Conservation (phyloP, 2,329 filamentous ascomycete species). For the Botrytis byssoidea region DNA sequence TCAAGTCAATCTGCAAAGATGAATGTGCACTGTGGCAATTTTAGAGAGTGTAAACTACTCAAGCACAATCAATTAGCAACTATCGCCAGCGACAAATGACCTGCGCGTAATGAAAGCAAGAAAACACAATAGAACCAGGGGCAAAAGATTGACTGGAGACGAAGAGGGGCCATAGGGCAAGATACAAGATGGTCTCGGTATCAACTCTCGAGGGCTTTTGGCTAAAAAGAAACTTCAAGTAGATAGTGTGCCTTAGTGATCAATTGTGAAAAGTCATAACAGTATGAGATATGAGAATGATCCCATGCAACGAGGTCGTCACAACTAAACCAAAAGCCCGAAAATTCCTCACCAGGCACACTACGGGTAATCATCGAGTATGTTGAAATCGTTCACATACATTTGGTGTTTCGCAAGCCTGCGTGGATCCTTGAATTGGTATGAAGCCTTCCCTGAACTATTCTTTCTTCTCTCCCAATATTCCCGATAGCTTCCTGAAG, state of each 20-base stretch:
- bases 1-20: background rate
- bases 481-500: constrained; percentile 3
- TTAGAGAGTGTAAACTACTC: background rate
- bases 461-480: constrained; percentile 20
- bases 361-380: background rate
- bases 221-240: constrained; percentile 1
- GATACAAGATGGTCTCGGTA: constrained; percentile 8
- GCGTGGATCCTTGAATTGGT: constrained; percentile 34
- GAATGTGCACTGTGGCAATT: constrained; percentile 7
- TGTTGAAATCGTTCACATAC: constrained; percentile 34
- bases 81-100: constrained; percentile 25
- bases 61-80: constrained; percentile 25
- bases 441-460: constrained; percentile 22
- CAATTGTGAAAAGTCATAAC: background rate
- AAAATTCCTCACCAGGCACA: constrained; percentile 1
- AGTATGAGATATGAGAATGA: constrained; percentile 1
- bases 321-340: background rate
- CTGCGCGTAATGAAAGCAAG: constrained; percentile 18
- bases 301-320: background rate
- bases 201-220: background rate
- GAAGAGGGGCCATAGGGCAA: constrained; percentile 13
- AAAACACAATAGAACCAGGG: constrained; percentile 6
- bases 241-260: background rate
- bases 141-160: constrained; percentile 13
- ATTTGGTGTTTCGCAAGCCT: constrained; percentile 37